phyloP scores from a whole-genome alignment of 495 filamentous ascomycete species.

The Apodospora peruviana region DNA sequence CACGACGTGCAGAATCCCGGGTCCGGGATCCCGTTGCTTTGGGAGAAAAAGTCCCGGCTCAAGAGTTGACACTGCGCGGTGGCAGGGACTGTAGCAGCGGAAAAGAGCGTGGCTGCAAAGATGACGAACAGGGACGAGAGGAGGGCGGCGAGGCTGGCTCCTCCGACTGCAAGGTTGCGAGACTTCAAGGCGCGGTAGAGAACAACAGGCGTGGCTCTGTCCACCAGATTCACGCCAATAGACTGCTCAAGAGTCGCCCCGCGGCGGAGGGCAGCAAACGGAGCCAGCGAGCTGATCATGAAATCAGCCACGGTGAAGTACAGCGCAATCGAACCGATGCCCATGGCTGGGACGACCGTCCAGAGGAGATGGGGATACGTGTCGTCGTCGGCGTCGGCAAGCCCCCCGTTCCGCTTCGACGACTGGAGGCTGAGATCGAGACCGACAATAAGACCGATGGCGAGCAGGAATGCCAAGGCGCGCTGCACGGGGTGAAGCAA shows the following conservation, averaged over 20 bases:
- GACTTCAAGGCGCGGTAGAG: slow-evolving; percentile 9
- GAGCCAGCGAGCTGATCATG: slow-evolving; percentile 9
- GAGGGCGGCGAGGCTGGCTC: slow-evolving; percentile 8
- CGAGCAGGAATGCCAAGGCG: slow-evolving; percentile 1
- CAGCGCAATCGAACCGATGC: slow-evolving; percentile 9
- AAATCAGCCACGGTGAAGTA: slow-evolving; percentile 14
- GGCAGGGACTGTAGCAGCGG: slow-evolving; percentile 8
- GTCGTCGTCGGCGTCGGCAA: slow-evolving; percentile 13
- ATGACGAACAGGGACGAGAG: slow-evolving; percentile 12
- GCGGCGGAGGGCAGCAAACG: slow-evolving; percentile 10
- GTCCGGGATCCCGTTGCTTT: slow-evolving; percentile 1
- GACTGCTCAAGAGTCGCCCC: slow-evolving; percentile 11
- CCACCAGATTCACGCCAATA: slow-evolving; percentile 14
- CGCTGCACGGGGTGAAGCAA: slow-evolving; percentile 12
- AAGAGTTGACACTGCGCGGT: slow-evolving; percentile 7
- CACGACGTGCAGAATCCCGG: slow-evolving; percentile 1
- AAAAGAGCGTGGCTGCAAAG: slow-evolving; percentile 11
- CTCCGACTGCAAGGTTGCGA: slow-evolving; percentile 12
- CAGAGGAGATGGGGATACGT: slow-evolving; percentile 16
- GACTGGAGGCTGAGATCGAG: slow-evolving; percentile 18
- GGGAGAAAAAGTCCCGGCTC: slow-evolving; percentile 15
- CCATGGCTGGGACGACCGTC: slow-evolving; percentile 16
- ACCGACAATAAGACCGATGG: slow-evolving; percentile 11
- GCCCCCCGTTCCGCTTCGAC: slow-evolving; percentile 12
- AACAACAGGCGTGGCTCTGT: slow-evolving; percentile 8